Evolutionary conservation across 805 yeast species (phyloP).

Genomic region (Cyberlindnera mycetangii): DNA sequence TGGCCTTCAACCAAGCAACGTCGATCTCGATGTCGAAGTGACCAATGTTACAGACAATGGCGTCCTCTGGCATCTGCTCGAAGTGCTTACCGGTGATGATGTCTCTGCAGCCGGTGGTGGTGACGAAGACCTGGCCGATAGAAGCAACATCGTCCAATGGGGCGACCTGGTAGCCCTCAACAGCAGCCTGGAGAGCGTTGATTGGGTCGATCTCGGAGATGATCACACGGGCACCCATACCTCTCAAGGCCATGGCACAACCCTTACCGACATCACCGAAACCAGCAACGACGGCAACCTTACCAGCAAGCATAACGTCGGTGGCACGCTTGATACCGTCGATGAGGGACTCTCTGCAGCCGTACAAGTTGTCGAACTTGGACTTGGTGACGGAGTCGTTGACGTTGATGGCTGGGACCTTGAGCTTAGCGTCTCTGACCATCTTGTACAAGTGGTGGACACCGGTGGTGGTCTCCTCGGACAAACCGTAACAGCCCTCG

Average conservation of each 20-base stretch:
- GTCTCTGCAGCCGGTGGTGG: slow-evolving; percentile 99
- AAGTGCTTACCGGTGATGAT: slow-evolving; percentile 90
- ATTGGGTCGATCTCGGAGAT: slow-evolving; percentile 98
- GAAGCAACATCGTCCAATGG: slow-evolving; percentile 93
- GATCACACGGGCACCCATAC: slow-evolving; percentile 99
- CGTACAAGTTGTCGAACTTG: slow-evolving; percentile 98
- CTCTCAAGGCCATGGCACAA: slow-evolving; percentile 97
- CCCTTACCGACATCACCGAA: slow-evolving; percentile 99
- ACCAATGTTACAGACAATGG: slow-evolving; percentile 99
- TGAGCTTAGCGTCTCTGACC: slow-evolving; percentile 82
- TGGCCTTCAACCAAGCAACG: slow-evolving; percentile 97
- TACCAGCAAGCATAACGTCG: slow-evolving; percentile 99
- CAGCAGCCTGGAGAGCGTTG: slow-evolving; percentile 99
- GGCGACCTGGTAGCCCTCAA: slow-evolving; percentile 95
- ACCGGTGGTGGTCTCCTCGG: slow-evolving; percentile 99
- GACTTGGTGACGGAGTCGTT: slow-evolving; percentile 99
- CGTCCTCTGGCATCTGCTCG: slow-evolving; percentile 95
- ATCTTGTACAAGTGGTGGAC: slow-evolving; percentile 98
- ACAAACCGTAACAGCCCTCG: slow-evolving; percentile 89
- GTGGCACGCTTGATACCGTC: slow-evolving; percentile 99
- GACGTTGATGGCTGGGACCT: slow-evolving; percentile 99
- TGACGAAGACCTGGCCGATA: slow-evolving; percentile 94
- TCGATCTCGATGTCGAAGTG: slow-evolving; percentile 99
- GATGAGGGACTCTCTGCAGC: slow-evolving; percentile 97
- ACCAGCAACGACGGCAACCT: slow-evolving; percentile 98